These are phyloP conservation scores for Helianthus tuberosus DNA, from an alignment of 129 eudicot species.

Conservation along the genomic window DNA sequence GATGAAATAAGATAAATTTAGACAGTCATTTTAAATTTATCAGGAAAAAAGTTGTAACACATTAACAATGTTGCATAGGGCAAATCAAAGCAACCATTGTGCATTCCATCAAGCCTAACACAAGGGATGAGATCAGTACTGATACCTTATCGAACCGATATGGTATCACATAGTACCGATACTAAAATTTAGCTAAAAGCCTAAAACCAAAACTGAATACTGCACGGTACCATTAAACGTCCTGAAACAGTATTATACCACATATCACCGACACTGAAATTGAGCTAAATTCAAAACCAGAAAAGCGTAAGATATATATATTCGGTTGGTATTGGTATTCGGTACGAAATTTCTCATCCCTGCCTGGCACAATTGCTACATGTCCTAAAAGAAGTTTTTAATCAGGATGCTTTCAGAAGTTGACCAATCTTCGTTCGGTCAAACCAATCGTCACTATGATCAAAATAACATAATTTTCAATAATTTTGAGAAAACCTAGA, in stretches of 20 bases:
- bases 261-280: too few relatives aligned
- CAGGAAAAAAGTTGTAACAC: background rate
- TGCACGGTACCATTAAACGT: too few relatives aligned
- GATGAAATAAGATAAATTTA: background rate
- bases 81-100: background rate
- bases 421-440: background rate
- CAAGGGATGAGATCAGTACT: too few relatives aligned
- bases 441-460: slow-evolving; percentile 1
- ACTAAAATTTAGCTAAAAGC: too few relatives aligned
- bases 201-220: too few relatives aligned
- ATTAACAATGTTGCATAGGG: background rate
- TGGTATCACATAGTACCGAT: too few relatives aligned
- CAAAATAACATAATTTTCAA: background rate
- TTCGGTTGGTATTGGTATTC: too few relatives aligned
- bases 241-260: too few relatives aligned
- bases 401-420: background rate
- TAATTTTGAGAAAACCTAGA: background rate
- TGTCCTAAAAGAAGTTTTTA: background rate
- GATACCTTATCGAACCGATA: too few relatives aligned
- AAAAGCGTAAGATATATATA: too few relatives aligned
- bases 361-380: background rate
- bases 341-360: too few relatives aligned
- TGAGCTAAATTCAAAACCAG: too few relatives aligned
- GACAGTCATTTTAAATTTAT: background rate
- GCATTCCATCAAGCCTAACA: background rate